Evolutionary conservation across 768 basidiomycete genomes (phyloP), one percentile per base, ranked within the genome.

Genomic region (Agaricus subrufescens): DNA sequence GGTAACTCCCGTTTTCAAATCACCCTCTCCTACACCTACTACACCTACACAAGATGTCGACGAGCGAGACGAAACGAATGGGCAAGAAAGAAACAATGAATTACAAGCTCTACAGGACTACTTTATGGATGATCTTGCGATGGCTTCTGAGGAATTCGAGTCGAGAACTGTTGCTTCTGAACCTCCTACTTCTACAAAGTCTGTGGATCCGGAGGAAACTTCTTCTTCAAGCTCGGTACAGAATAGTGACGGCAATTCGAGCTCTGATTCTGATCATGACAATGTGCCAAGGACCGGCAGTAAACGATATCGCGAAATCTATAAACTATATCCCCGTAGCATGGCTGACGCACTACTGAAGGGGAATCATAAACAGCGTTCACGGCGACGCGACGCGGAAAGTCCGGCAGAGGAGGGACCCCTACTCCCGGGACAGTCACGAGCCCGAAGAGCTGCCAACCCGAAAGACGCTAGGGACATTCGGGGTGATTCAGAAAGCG

Each of bases 401-500:
- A n/a, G 34, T 45, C 19, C 26, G 38, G 66, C 63, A 11, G 71
- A 72, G 47, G 71, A 71, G 10, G 67, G 65, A 11, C 75, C 75
- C 5, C 60, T 82, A 27, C 73, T 72, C 19, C 84, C 84, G 0
- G 84, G 86, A 3, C 73, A 80, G 60, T 77, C 81, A 25, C 73
- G 77, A 25, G 67, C 71, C 47, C 73, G 77, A 45, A 69, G 66
- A 44, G 63, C 71, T 29, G 57, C 59, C 23, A 66, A 67, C 27
- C 65, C 71, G 6, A 69, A 60, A 50, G 66, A 71, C 51, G 42
- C 63, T 23, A 61, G 62, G 38, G 76, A 79, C 5, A 74, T 88
- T 51, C 79, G 71, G 59, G 87, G 86, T 6, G 87, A 88, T 60
- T 67, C 83, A 1, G 86, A 88, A 63, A 86, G 84, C 67, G 61